Evolutionary conservation across 768 basidiomycete species (phyloP).

Genomic region (Leccinum variicolor): DNA sequence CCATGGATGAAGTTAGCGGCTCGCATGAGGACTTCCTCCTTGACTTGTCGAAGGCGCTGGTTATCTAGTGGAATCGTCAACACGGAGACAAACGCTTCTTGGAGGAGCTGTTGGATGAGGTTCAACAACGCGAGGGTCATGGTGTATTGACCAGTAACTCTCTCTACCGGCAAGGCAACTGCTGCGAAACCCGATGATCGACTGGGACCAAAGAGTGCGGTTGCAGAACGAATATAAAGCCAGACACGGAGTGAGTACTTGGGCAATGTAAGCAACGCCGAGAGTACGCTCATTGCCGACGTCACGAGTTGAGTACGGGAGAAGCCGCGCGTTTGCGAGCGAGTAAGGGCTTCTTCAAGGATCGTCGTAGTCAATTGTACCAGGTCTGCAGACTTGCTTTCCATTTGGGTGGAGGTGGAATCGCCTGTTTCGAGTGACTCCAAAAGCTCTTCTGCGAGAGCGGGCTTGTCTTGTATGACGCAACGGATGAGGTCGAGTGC

Average conservation of each 20-base stretch:
- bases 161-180: conserved; percentile 64
- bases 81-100: conserved; percentile 62
- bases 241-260: conserved; percentile 80
- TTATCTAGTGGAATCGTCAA: conserved; percentile 50
- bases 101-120: conserved; percentile 71
- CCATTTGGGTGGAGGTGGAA: conserved; percentile 37
- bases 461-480: conserved; percentile 67
- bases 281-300: conserved; percentile 77
- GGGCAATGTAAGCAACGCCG: conserved; percentile 71
- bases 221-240: conserved; percentile 81
- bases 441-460: conserved; percentile 62
- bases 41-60: conserved; percentile 62
- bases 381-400: conserved; percentile 61
- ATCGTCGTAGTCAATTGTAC: conserved; percentile 80
- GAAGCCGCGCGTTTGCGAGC: conserved; percentile 41
- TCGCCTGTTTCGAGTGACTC: conserved; percentile 50
- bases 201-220: conserved; percentile 70
- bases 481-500: conserved; percentile 78
- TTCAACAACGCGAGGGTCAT: conserved; percentile 79
- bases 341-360: conserved; percentile 70
- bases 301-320: conserved; percentile 64
- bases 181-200: conserved; percentile 54
- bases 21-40: conserved; percentile 80
- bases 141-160: conserved; percentile 71
- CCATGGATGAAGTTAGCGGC: conserved; percentile 77